Percentiles rank a stretch among this genome's conserved stretches.
These are phyloP conservation scores for Coemansia sp. DNA, from an alignment of 192 early-diverging fungal species.

Conservation along the genomic window DNA sequence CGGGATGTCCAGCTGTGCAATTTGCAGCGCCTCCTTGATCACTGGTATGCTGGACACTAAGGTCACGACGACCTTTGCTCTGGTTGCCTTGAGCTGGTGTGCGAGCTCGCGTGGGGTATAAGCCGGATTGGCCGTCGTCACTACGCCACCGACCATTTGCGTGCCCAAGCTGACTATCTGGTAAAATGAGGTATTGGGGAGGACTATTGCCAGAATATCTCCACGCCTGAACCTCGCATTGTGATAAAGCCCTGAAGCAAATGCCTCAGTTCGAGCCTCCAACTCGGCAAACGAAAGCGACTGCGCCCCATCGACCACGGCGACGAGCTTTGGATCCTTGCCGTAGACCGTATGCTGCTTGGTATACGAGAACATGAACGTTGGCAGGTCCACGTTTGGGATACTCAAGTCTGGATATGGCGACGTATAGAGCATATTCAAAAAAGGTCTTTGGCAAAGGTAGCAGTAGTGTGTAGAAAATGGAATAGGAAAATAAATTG, in stretches of 20 bases:
- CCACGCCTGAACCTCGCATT: slow-evolving; percentile 64
- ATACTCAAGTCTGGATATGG: slow-evolving; percentile 23
- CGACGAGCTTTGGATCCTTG: slow-evolving; percentile 30
- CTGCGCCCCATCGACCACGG: slow-evolving; percentile 18
- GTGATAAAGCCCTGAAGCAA: slow-evolving; percentile 51
- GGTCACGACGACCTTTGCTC: slow-evolving; percentile 69
- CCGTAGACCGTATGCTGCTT: slow-evolving; percentile 38
- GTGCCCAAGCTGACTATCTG: slow-evolving; percentile 65
- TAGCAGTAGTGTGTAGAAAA: background rate
- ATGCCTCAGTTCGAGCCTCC: slow-evolving; percentile 20
- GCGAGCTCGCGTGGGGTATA: slow-evolving; percentile 82
- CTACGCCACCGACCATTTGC: slow-evolving; percentile 67
- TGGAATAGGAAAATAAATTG: background rate
- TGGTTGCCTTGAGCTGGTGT: slow-evolving; percentile 73
- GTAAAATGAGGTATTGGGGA: slow-evolving; percentile 73
- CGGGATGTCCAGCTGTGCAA: slow-evolving; percentile 27
- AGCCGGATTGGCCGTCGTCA: slow-evolving; percentile 80
- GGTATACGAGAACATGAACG: slow-evolving; percentile 40
- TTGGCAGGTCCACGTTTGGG: slow-evolving; percentile 45
- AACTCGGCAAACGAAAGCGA: slow-evolving; percentile 40
- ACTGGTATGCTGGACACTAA: slow-evolving; percentile 20
- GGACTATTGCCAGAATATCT: slow-evolving; percentile 70
- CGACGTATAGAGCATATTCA: slow-evolving; percentile 49
- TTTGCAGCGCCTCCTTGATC: slow-evolving; percentile 32
- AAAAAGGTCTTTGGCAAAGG: background rate